These are phyloP conservation scores for Lathyrus aphaca DNA, from an alignment of 306 rosid species.

Conservation along the genomic window DNA sequence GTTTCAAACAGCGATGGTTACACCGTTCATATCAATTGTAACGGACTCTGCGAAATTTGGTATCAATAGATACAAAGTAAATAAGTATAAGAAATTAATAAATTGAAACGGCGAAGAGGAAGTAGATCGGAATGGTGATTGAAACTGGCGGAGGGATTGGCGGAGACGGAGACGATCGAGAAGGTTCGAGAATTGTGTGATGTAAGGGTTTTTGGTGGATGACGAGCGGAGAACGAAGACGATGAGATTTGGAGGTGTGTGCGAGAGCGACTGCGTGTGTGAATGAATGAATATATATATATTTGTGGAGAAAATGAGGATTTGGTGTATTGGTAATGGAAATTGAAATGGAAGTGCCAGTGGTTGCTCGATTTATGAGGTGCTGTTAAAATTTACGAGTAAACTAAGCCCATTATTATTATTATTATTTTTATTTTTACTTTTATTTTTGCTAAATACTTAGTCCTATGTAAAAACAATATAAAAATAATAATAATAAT, in stretches of 20 bases:
- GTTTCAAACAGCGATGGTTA: too few relatives aligned
- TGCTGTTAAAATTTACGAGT: slow-evolving; percentile 7
- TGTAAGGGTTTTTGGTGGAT: slow-evolving; percentile 59
- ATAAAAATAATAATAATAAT: too few relatives aligned
- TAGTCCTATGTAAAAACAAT: not conserved
- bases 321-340: slow-evolving; percentile 26
- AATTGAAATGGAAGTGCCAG: not conserved
- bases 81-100: slow-evolving; percentile 27
- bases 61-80: slow-evolving; percentile 40
- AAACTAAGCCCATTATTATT: not conserved
- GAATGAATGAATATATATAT: slow-evolving; percentile 40
- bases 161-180: slow-evolving; percentile 31
- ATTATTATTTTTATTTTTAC: not conserved
- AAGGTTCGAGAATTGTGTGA: slow-evolving; percentile 35
- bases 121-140: slow-evolving; percentile 51
- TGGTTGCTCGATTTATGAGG: slow-evolving; percentile 20
- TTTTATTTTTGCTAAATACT: too few relatives aligned
- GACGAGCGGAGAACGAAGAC: slow-evolving; percentile 31
- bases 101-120: slow-evolving; percentile 36
- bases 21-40: slow-evolving; percentile 56
- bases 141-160: slow-evolving; percentile 10
- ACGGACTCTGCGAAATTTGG: slow-evolving; percentile 34
- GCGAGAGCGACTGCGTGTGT: slow-evolving; percentile 42
- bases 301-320: slow-evolving; percentile 33
- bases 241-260: slow-evolving; percentile 78